Evolutionary conservation across 1,284 basidiomycete species (phyloP).

Genomic region (Polyporus tsugae): DNA sequence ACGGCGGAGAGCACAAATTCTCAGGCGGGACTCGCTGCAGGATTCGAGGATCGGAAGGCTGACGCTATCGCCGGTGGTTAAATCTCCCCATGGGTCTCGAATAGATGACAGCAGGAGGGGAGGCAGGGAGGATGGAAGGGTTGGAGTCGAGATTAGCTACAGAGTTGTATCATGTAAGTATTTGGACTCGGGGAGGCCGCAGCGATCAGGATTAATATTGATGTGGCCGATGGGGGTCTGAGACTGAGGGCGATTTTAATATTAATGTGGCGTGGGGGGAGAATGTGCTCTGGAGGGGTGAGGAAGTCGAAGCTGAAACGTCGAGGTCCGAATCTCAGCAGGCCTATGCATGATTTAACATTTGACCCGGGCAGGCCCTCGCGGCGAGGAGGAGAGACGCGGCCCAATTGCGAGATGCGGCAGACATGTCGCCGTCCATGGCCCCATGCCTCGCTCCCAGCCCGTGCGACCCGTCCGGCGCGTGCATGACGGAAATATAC

Average conservation of each 20-base stretch:
- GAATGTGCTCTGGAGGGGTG: not conserved
- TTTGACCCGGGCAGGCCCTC: not conserved
- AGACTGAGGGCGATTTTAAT: not conserved
- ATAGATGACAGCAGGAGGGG: slow-evolving; percentile 14
- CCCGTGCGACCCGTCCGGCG: slow-evolving; percentile 31
- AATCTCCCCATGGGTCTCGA: slow-evolving; percentile 5
- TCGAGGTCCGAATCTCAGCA: not conserved
- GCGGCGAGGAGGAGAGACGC: not conserved
- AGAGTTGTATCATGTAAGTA: slow-evolving; percentile 29
- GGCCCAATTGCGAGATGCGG: slow-evolving; percentile 7
- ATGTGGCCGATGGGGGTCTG: slow-evolving; percentile 8
- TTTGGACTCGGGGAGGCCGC: slow-evolving; percentile 13
- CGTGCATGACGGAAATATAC: slow-evolving; percentile 28
- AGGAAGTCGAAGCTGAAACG: not conserved
- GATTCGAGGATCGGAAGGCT: not conserved
- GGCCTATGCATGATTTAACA: not conserved
- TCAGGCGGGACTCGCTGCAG: slow-evolving; percentile 8
- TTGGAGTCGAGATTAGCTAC: slow-evolving; percentile 28
- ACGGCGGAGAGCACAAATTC: not conserved
- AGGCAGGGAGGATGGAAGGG: slow-evolving; percentile 16
- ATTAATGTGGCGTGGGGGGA: slow-evolving; percentile 5
- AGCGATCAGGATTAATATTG: slow-evolving; percentile 20
- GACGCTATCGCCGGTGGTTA: slow-evolving; percentile 7
- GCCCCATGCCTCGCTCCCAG: slow-evolving; percentile 15
- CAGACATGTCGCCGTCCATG: slow-evolving; percentile 9